A percentile compares a stretch with the other conserved stretches of the same genome.
Conservation (phyloP, 139 green algal species). For the Tetraselmis striata region DNA sequence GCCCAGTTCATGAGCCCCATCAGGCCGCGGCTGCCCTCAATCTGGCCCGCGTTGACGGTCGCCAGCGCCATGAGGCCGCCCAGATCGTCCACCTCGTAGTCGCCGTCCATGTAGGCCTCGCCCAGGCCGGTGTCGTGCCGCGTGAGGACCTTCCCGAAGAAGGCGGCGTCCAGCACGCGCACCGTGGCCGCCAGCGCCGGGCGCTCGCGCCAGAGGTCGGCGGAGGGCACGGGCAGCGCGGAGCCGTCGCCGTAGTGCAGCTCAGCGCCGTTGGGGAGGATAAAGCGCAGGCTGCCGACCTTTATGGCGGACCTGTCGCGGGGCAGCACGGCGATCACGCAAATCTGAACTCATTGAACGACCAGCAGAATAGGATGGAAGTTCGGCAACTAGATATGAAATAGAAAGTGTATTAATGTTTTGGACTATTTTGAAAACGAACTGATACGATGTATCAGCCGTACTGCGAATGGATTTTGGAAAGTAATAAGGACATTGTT, state of each 20-base stretch:
- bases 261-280: constrained; percentile 78
- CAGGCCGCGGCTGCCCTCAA: constrained; percentile 39
- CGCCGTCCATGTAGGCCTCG: constrained; percentile 85
- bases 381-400: too few relatives aligned
- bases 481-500: too few relatives aligned
- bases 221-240: neutral
- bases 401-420: too few relatives aligned
- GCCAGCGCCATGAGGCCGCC: constrained; percentile 63
- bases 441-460: too few relatives aligned
- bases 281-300: constrained; percentile 60
- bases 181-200: constrained; percentile 50
- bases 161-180: constrained; percentile 55
- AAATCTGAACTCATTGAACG: too few relatives aligned
- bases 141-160: constrained; percentile 74
- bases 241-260: constrained; percentile 45
- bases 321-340: too few relatives aligned
- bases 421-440: too few relatives aligned
- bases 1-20: constrained; percentile 73
- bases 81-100: constrained; percentile 62
- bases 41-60: constrained; percentile 43
- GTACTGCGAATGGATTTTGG: too few relatives aligned
- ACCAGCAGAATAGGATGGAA: too few relatives aligned
- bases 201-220: constrained; percentile 54
- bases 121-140: constrained; percentile 80
- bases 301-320: constrained; percentile 34